Evolutionary conservation across 2,329 filamentous ascomycete species (phyloP).

Genomic region (Nemania abortiva): DNA sequence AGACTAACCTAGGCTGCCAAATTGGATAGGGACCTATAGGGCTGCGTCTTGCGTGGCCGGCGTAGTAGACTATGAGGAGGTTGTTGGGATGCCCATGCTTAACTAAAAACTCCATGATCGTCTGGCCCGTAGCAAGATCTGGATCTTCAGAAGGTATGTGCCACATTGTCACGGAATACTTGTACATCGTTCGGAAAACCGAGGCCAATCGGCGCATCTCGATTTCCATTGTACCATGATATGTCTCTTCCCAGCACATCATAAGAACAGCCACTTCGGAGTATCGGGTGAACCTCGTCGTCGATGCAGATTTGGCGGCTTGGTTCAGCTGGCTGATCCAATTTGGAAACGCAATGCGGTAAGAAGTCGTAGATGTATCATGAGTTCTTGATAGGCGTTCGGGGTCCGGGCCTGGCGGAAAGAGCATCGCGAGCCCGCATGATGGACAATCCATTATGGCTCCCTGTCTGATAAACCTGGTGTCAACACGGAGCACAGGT

Average conservation of each 20-base stretch:
- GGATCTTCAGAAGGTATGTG: constrained; percentile 6
- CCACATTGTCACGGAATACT: constrained; percentile 3
- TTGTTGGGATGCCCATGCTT: not conserved
- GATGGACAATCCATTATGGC: no score
- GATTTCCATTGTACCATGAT: not conserved
- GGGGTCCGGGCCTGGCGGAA: no score
- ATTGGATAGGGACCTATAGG: not conserved
- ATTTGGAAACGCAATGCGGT: constrained; percentile 2
- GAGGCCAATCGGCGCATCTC: constrained; percentile 9
- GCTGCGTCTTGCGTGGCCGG: constrained; percentile 5
- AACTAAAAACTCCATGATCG: not conserved
- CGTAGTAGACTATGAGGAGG: constrained; percentile 14
- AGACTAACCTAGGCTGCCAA: constrained; percentile 11
- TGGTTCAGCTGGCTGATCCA: constrained; percentile 11
- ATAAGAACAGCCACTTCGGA: constrained; percentile 14
- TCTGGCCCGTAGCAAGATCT: not conserved
- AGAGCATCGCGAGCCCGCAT: no score
- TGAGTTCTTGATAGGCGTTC: not conserved
- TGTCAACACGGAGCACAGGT: no score
- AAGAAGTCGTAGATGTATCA: not conserved
- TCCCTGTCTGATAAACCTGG: no score
- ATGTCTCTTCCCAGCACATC: constrained; percentile 19
- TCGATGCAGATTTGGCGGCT: constrained; percentile 8
- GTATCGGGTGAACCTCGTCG: constrained; percentile 3
- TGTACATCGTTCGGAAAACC: constrained; percentile 8